Conservation (phyloP, 2,329 filamentous ascomycete species). For the Diplodia seriata region DNA sequence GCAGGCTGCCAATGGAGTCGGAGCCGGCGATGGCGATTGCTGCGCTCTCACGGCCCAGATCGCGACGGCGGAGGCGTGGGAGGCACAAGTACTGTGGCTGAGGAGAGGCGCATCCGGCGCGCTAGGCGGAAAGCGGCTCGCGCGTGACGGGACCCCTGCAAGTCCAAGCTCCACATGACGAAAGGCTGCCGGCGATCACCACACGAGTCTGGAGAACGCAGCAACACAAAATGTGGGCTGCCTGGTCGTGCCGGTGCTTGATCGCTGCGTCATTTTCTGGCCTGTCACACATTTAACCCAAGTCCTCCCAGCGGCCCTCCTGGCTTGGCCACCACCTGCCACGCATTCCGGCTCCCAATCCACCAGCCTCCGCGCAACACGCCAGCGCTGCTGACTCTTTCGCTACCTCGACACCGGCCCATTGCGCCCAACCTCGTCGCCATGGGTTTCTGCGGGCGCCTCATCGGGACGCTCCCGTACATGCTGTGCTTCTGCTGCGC, state of each 20-base stretch:
- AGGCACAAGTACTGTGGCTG: background rate
- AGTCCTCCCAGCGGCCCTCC: background rate
- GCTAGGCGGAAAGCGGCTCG: conserved; percentile 10
- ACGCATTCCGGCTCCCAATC: conserved; percentile 2
- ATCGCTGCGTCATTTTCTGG: conserved; percentile 28
- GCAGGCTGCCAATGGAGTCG: background rate
- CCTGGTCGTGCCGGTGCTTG: conserved; percentile 15
- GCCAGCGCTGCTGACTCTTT: background rate
- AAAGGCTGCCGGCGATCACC: conserved; percentile 3
- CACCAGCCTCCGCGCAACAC: background rate
- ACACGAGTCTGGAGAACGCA: conserved; percentile 8
- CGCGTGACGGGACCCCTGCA: conserved; percentile 10
- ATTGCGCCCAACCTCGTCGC: conserved; percentile 4
- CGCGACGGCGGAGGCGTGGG: background rate
- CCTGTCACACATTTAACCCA: conserved; percentile 29
- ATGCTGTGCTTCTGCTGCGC: conserved; percentile 75
- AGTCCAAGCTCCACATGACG: conserved; percentile 24
- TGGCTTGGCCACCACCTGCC: conserved; percentile 18
- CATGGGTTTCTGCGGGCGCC: conserved; percentile 59
- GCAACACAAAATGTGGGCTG: conserved; percentile 22
- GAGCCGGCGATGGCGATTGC: background rate
- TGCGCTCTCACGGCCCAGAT: background rate
- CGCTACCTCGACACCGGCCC: background rate
- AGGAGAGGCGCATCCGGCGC: background rate
- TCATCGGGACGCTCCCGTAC: conserved; percentile 74